Evolutionary conservation across 768 basidiomycete genomes (phyloP), one percentile per base, ranked within the genome.

Genomic region (Russula vinacea): DNA sequence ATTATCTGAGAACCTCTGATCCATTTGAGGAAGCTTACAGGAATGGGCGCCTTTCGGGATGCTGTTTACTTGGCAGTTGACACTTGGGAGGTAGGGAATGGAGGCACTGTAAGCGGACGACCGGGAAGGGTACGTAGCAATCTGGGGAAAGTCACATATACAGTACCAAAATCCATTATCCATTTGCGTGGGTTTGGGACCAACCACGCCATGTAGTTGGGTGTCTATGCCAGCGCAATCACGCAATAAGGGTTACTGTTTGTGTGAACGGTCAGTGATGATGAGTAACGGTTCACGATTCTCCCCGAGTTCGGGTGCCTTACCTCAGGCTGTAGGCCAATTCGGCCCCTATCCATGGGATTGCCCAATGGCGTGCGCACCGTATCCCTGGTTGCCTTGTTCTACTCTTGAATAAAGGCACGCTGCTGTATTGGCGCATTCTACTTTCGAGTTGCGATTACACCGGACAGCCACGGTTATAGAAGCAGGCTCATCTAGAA

Each of bases 141-240:
- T 45, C 40, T 2, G 29, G 16, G 22, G 24, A 2, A 35, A 13
- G n/a, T 54, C 10, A 13, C 35, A 3, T 13, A 35, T 24, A 24
- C n/a, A n/a, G n/a, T n/a, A n/a, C n/a, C n/a, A n/a, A n/a, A n/a
- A n/a, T n/a, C 24, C 26, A 37, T 35, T 47, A 51, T 56, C 56
- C 56, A n/a, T 35, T 26, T 58, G 37, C 52, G 3, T 40, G 57
- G 57, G 44, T 19, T 58, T 37, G 62, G 56, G 26, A 22, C 13
- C 33, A 6, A 53, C 3, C 42, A 6, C 33, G 62, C 51, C 57
- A 52, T 29, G 24, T 10, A 13, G 42, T 51, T 50, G 62, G 56
- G 10, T 37, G 62, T 40, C 10, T 44, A 40, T 33, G n/a, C 24
- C 24, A 5, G 10, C 1, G 6, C 16, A 7, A 54, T 47, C 57